phyloP scores from a whole-genome alignment of 345 rosid genomes.

The Pugionium dolabratum region DNA sequence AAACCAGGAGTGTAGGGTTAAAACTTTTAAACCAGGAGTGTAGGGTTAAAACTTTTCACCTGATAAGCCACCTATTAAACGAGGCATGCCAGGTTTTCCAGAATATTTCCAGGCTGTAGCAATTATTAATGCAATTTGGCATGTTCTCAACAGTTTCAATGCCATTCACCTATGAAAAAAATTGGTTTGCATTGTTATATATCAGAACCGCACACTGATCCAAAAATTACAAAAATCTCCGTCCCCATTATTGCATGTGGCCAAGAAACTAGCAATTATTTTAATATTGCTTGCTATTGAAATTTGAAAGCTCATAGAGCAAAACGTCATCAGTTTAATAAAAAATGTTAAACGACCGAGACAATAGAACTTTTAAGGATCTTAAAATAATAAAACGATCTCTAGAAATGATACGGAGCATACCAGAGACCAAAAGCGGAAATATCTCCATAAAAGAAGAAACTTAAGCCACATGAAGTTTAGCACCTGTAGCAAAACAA shows the following conservation, averaged over 20 bases:
- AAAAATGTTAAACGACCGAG: slow-evolving; percentile 1
- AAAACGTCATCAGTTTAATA: background rate
- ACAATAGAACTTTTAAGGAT: background rate
- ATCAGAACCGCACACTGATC: slow-evolving; percentile 9
- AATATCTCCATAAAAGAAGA: slow-evolving; percentile 92
- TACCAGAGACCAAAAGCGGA: slow-evolving; percentile 97
- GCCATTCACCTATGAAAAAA: slow-evolving; percentile 61
- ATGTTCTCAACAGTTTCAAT: slow-evolving; percentile 89
- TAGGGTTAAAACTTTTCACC: slow-evolving; percentile 48
- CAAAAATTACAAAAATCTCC: background rate
- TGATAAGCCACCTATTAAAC: slow-evolving; percentile 96
- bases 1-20: background rate
- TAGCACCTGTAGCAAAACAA: slow-evolving; percentile 62
- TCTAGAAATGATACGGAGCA: slow-evolving; percentile 4
- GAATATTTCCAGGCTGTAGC: slow-evolving; percentile 80
- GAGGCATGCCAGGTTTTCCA: slow-evolving; percentile 99
- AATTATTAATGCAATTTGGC: slow-evolving; percentile 93
- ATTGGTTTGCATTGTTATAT: background rate
- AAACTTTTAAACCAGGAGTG: slow-evolving; percentile 20
- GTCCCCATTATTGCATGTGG: slow-evolving; percentile 1
- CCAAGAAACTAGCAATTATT: background rate
- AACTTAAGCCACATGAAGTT: slow-evolving; percentile 99
- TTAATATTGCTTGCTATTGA: background rate
- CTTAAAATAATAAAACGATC: background rate
- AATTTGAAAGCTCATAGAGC: background rate